Conservation (phyloP, 345 rosid genomes). For the Salix caprea region DNA sequence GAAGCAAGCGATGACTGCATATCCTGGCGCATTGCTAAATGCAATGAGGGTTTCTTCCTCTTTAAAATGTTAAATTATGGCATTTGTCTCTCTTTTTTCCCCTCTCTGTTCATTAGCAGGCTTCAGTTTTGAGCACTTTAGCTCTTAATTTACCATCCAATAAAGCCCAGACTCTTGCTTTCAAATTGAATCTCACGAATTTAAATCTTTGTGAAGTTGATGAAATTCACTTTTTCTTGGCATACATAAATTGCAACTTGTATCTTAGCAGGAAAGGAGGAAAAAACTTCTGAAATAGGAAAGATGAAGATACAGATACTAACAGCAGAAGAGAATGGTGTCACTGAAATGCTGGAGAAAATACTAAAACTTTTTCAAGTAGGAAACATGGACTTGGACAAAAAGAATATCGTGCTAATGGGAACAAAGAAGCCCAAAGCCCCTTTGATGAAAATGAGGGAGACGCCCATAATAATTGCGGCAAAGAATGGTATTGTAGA, state of each 20-base stretch:
- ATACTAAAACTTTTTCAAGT: too few species aligned
- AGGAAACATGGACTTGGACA: too few species aligned
- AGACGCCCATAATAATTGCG: conserved; percentile 29
- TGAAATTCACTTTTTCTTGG: background rate
- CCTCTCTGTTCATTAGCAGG: background rate
- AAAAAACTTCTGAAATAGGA: too few species aligned
- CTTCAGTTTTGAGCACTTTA: background rate
- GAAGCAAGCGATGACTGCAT: too few species aligned
- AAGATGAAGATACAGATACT: too few species aligned
- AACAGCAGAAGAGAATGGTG: too few species aligned
- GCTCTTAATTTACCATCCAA: background rate
- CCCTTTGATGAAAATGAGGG: background rate
- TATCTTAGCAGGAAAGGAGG: background rate
- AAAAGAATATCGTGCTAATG: too few species aligned
- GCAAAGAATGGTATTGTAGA: conserved; percentile 33
- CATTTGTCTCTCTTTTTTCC: too few species aligned
- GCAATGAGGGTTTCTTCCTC: too few species aligned
- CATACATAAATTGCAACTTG: background rate
- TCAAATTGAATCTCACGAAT: background rate
- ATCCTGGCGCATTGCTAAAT: too few species aligned
- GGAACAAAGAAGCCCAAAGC: background rate
- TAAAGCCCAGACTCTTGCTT: background rate
- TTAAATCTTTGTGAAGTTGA: background rate
- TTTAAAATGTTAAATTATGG: background rate
- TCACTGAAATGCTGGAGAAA: too few species aligned